These are phyloP conservation scores for Penicillium egyptiacum DNA, from an alignment of 495 filamentous ascomycete genomes.

Conservation along the genomic window DNA sequence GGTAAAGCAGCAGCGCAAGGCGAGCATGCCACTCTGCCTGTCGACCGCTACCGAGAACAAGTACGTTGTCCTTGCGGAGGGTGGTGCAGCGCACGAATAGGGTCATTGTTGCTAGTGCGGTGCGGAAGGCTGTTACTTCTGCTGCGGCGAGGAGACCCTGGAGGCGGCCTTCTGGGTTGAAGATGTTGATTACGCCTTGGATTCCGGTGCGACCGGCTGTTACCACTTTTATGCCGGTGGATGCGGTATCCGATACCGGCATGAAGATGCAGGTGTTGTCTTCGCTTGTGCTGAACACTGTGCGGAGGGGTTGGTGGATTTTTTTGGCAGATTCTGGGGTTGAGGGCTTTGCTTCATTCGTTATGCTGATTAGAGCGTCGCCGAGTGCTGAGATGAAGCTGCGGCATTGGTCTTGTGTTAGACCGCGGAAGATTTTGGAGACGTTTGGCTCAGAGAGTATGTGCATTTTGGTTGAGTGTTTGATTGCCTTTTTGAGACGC, in stretches of 20 bases:
- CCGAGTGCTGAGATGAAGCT: conserved; percentile 34
- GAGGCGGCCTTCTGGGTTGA: conserved; percentile 65
- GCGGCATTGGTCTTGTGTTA: conserved; percentile 37
- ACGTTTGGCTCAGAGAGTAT: conserved; percentile 45
- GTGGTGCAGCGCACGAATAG: conserved; percentile 59
- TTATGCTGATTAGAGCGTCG: conserved; percentile 33
- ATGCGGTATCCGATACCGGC: conserved; percentile 67
- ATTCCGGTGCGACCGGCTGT: conserved; percentile 42
- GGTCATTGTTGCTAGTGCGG: conserved; percentile 78
- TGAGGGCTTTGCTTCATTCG: conserved; percentile 26
- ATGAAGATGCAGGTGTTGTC: conserved; percentile 82
- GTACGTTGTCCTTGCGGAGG: conserved; percentile 59
- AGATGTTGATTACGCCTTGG: conserved; percentile 76
- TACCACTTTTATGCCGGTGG: conserved; percentile 65
- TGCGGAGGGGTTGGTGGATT: conserved; percentile 75
- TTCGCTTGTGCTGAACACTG: conserved; percentile 64
- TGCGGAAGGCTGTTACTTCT: conserved; percentile 90
- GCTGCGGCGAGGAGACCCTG: conserved; percentile 79
- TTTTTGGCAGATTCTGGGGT: conserved; percentile 23
- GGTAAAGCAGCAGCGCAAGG: conserved; percentile 66
- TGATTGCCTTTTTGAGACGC: not conserved
- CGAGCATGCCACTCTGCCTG: conserved; percentile 94
- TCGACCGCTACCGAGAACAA: conserved; percentile 82
- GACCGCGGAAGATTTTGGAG: conserved; percentile 35
- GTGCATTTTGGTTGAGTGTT: conserved; percentile 34